A percentile compares a stretch with the other conserved stretches of the same genome.
phyloP scores from a whole-genome alignment of 352 stramenopile genomes.

The Labyrinthula sp. region DNA sequence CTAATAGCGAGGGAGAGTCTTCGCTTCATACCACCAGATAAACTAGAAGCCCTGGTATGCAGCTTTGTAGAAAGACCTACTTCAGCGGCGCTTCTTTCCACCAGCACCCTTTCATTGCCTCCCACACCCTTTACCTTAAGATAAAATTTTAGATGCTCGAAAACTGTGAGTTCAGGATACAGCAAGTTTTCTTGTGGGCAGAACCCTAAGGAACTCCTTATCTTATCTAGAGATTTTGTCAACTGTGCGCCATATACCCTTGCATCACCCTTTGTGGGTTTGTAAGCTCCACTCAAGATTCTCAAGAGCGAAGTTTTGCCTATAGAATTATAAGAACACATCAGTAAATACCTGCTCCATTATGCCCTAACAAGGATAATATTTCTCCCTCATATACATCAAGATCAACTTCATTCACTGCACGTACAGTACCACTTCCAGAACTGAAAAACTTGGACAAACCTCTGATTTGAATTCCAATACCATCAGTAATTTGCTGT shows the following conservation, averaged over 20 bases:
- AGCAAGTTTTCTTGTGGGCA: conserved; percentile 60
- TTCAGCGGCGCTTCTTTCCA: conserved; percentile 35
- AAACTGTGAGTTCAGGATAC: conserved; percentile 48
- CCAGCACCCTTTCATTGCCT: conserved; percentile 31
- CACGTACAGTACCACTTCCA: conserved; percentile 26
- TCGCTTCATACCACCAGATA: too few relatives aligned
- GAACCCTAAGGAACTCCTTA: conserved; percentile 47
- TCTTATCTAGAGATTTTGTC: conserved; percentile 38
- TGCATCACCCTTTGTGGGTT: conserved; percentile 32
- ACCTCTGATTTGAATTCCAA: too few relatives aligned
- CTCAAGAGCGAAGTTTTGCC: conserved; percentile 39
- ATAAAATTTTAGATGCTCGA: conserved; percentile 50
- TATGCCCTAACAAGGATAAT: conserved; percentile 36
- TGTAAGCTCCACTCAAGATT: conserved; percentile 35
- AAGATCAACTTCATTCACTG: conserved; percentile 55
- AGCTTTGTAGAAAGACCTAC: conserved; percentile 35
- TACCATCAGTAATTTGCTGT: too few relatives aligned
- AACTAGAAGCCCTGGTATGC: conserved; percentile 32
- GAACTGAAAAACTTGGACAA: conserved; percentile 22
- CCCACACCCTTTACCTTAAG: conserved; percentile 41
- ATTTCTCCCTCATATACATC: conserved; percentile 50
- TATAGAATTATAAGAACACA: too few relatives aligned
- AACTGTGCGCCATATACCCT: conserved; percentile 33
- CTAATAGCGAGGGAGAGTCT: too few relatives aligned
- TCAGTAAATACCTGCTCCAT: too few relatives aligned